These are phyloP conservation scores for Verticillium longisporum DNA, from an alignment of 2,329 filamentous ascomycete species.

Conservation along the genomic window DNA sequence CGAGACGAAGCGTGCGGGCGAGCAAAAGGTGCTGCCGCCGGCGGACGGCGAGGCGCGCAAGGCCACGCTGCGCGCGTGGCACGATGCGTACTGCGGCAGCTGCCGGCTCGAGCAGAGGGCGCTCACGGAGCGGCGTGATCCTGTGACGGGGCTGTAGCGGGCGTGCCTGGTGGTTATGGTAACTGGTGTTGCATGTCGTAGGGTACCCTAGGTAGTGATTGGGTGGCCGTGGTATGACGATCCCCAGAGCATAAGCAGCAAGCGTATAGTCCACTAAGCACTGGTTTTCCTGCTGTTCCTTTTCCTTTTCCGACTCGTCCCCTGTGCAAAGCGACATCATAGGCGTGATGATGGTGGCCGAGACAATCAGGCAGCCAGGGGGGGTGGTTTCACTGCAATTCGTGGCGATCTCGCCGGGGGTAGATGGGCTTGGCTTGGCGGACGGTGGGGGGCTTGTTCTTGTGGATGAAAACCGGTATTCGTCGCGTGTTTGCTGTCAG, in stretches of 20 bases:
- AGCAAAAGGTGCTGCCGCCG: conserved; percentile 24
- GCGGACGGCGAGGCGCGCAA: conserved; percentile 20
- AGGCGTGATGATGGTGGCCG: too few relatives aligned
- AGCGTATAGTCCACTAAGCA: background rate
- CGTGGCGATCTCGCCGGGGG: too few relatives aligned
- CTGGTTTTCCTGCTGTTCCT: background rate
- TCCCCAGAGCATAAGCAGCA: background rate
- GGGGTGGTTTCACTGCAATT: too few relatives aligned
- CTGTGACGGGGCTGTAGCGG: background rate
- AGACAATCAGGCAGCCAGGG: too few relatives aligned
- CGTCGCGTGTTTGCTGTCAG: too few relatives aligned
- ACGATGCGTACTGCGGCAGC: conserved; percentile 49
- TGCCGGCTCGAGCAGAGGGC: conserved; percentile 38
- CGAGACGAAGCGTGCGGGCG: conserved; percentile 7
- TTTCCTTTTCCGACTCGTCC: background rate
- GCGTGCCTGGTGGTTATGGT: too few relatives aligned
- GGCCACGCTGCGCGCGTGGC: conserved; percentile 38
- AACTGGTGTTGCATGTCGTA: too few relatives aligned
- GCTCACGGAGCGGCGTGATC: conserved; percentile 15
- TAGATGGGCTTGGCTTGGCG: too few relatives aligned
- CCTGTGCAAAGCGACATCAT: too few relatives aligned
- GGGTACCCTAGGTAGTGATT: background rate
- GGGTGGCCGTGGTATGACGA: background rate
- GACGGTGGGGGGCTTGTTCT: too few relatives aligned
- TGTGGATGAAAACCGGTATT: too few relatives aligned